Percentiles rank a stretch among this genome's conserved stretches.
Conservation (phyloP, 345 rosid species). For the Dipteronia dyeriana region DNA sequence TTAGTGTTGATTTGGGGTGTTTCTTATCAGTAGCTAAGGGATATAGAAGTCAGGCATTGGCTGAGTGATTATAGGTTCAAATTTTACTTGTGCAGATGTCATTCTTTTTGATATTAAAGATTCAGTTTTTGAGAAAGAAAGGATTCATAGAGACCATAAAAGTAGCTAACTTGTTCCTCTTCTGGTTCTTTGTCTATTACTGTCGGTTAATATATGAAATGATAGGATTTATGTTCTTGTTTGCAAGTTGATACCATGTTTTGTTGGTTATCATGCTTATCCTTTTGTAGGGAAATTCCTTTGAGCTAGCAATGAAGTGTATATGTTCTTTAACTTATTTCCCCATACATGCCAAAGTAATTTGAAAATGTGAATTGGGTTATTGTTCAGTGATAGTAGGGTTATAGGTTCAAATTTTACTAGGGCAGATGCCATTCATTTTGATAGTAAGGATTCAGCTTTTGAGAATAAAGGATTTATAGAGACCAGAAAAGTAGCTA, state of each 20-base stretch:
- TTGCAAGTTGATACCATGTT: background rate
- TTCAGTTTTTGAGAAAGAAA: background rate
- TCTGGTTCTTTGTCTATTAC: background rate
- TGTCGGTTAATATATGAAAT: background rate
- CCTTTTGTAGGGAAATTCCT: background rate
- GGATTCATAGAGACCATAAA: background rate
- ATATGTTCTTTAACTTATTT: background rate
- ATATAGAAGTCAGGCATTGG: background rate
- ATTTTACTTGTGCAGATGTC: background rate
- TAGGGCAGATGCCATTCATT: background rate
- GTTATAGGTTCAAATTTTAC: background rate
- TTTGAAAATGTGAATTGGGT: background rate
- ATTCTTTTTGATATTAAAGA: background rate
- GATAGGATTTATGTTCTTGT: background rate
- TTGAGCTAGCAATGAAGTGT: background rate
- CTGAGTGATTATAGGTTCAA: background rate
- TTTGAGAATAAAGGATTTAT: background rate
- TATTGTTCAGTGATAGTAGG: background rate
- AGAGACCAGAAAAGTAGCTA: background rate
- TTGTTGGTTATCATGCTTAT: background rate
- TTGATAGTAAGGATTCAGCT: background rate
- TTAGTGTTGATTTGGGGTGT: background rate
- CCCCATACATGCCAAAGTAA: background rate
- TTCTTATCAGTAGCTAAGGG: background rate
- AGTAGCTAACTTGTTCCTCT: background rate